Conservation (phyloP, 2,329 filamentous ascomycete genomes). For the Chaetomiaceae sp. region DNA sequence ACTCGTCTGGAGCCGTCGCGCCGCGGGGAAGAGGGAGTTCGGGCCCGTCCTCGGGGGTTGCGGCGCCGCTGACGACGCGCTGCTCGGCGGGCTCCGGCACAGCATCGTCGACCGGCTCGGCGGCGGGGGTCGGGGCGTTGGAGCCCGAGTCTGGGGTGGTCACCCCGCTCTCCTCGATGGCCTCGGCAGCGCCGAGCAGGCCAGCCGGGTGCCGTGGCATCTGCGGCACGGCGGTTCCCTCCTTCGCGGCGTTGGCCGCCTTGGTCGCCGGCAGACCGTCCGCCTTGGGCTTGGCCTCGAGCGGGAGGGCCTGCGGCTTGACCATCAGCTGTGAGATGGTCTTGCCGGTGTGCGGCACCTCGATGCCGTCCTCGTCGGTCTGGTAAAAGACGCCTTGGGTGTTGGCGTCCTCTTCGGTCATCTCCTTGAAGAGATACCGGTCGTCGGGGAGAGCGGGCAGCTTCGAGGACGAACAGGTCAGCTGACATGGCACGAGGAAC, state of each 20-base stretch:
- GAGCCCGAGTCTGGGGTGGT: slow-evolving; percentile 26
- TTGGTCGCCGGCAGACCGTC: slow-evolving; percentile 46
- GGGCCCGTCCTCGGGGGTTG: slow-evolving; percentile 28
- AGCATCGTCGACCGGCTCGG: slow-evolving; percentile 23
- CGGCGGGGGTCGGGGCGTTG: slow-evolving; percentile 21
- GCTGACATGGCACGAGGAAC: not conserved
- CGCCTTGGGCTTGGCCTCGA: slow-evolving; percentile 47
- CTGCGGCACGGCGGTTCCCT: slow-evolving; percentile 29
- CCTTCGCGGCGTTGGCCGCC: slow-evolving; percentile 33
- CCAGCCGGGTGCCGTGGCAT: slow-evolving; percentile 39
- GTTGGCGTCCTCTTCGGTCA: slow-evolving; percentile 41
- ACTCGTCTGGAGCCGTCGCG: slow-evolving; percentile 45
- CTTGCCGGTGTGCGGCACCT: slow-evolving; percentile 42
- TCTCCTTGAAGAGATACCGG: slow-evolving; percentile 42
- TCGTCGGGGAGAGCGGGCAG: slow-evolving; percentile 32
- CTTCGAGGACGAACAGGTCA: slow-evolving; percentile 19
- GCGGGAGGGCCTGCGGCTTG: slow-evolving; percentile 27
- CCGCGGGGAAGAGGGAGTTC: slow-evolving; percentile 34
- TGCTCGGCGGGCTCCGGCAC: slow-evolving; percentile 13
- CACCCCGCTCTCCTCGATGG: slow-evolving; percentile 26
- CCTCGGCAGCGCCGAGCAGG: slow-evolving; percentile 32
- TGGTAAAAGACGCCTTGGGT: slow-evolving; percentile 39
- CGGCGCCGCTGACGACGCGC: slow-evolving; percentile 23
- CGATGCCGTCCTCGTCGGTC: slow-evolving; percentile 38
- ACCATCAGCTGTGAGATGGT: slow-evolving; percentile 33